Conservation (phyloP, 768 basidiomycete genomes). For the Naganishia vishniacii region DNA sequence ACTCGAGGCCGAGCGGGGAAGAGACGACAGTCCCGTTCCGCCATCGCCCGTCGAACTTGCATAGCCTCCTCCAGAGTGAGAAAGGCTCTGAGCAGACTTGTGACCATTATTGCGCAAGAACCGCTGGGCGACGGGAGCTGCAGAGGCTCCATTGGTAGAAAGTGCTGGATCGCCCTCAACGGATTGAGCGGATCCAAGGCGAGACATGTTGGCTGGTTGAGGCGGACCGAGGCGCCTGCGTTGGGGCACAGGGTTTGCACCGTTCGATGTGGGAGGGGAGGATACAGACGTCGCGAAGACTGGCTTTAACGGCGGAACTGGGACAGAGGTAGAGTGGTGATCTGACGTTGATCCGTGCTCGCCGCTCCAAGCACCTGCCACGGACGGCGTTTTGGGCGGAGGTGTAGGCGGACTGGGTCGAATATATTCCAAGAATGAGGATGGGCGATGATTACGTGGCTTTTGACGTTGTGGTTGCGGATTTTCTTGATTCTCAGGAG, state of each 20-base stretch:
- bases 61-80: neutral
- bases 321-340: too few relatives aligned
- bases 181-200: constrained; percentile 10
- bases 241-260: neutral
- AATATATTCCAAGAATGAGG: constrained; percentile 11
- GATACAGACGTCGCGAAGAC: neutral
- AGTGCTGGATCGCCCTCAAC: neutral
- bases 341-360: neutral
- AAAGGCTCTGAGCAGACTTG: neutral
- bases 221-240: constrained; percentile 10
- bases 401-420: constrained; percentile 6
- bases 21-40: neutral
- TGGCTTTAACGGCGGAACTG: neutral
- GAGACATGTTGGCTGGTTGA: constrained; percentile 15
- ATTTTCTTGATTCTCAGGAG: neutral
- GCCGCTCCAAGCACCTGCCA: neutral
- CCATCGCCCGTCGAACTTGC: neutral
- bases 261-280: neutral
- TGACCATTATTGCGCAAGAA: neutral
- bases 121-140: neutral
- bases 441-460: neutral
- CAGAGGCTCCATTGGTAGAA: neutral
- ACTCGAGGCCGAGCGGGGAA: constrained; percentile 8
- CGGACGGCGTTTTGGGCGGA: neutral
- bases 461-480: neutral